These are phyloP conservation scores for Fusarium pseudonygamai DNA, from an alignment of 2,329 filamentous ascomycete species.

Conservation along the genomic window DNA sequence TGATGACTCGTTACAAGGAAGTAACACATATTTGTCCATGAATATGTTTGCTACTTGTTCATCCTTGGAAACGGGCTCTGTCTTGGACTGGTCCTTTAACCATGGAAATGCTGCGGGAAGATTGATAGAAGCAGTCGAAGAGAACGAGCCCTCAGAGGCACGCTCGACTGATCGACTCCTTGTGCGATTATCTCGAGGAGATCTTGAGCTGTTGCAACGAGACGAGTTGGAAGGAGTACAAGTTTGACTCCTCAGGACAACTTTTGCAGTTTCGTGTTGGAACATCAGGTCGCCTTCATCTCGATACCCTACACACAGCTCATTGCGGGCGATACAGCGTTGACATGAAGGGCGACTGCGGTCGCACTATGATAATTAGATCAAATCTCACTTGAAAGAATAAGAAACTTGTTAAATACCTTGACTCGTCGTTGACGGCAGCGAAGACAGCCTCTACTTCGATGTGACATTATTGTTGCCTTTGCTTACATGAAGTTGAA, in stretches of 20 bases:
- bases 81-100: conserved; percentile 29
- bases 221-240: conserved; percentile 19
- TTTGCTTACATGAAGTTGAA: background rate
- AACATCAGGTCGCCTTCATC: conserved; percentile 51
- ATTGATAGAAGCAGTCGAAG: background rate
- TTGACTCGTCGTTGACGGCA: conserved; percentile 46
- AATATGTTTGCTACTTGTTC: conserved; percentile 47
- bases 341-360: conserved; percentile 48
- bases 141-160: background rate
- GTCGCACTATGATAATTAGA: conserved; percentile 42
- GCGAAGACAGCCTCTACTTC: conserved; percentile 47
- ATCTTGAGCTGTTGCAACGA: background rate
- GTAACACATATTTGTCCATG: conserved; percentile 52
- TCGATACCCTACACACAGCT: conserved; percentile 51
- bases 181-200: conserved; percentile 6
- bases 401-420: background rate
- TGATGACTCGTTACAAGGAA: conserved; percentile 49
- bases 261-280: conserved; percentile 48
- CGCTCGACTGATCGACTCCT: conserved; percentile 30
- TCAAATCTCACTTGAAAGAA: too few species aligned
- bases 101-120: conserved; percentile 32
- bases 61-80: conserved; percentile 17
- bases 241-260: conserved; percentile 31
- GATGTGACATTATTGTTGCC: conserved; percentile 34
- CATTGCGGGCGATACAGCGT: conserved; percentile 50